Conservation (phyloP, 1,139 yeast genomes). For the Torulaspora globosa region DNA sequence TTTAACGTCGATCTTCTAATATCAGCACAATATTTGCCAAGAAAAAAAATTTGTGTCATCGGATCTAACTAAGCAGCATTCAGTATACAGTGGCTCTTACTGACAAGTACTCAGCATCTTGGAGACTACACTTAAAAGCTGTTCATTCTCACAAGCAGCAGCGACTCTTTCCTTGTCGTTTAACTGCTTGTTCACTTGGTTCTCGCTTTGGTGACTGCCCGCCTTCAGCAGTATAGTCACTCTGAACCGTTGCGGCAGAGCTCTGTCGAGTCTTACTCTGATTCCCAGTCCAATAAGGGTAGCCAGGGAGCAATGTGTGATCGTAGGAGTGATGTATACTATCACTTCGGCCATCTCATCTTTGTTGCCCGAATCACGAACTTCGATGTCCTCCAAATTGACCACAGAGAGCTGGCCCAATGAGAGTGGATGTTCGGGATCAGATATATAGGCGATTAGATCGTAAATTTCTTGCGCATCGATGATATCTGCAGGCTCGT, state of each 20-base stretch:
- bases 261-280: constrained; percentile 83
- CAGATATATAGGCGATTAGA: constrained; percentile 81
- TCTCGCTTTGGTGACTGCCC: constrained; percentile 94
- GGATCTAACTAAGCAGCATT: not conserved
- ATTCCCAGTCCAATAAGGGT: constrained; percentile 94
- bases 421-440: constrained; percentile 96
- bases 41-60: not conserved
- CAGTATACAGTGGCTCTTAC: constrained; percentile 3
- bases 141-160: constrained; percentile 98
- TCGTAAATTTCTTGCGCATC: constrained; percentile 75
- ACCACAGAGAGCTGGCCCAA: constrained; percentile 94
- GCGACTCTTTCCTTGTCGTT: constrained; percentile 98
- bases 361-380: constrained; percentile 52
- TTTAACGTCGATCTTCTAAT: not conserved
- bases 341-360: constrained; percentile 66
- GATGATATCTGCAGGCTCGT: constrained; percentile 57
- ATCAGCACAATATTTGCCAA: not conserved
- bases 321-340: constrained; percentile 91
- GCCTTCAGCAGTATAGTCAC: constrained; percentile 75
- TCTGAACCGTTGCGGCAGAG: constrained; percentile 81
- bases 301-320: constrained; percentile 95
- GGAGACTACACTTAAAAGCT: constrained; percentile 77
- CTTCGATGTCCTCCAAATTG: constrained; percentile 71
- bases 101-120: constrained; percentile 86
- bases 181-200: constrained; percentile 91